These are phyloP conservation scores for Arabis alpina DNA, from an alignment of 345 rosid species.

Conservation along the genomic window DNA sequence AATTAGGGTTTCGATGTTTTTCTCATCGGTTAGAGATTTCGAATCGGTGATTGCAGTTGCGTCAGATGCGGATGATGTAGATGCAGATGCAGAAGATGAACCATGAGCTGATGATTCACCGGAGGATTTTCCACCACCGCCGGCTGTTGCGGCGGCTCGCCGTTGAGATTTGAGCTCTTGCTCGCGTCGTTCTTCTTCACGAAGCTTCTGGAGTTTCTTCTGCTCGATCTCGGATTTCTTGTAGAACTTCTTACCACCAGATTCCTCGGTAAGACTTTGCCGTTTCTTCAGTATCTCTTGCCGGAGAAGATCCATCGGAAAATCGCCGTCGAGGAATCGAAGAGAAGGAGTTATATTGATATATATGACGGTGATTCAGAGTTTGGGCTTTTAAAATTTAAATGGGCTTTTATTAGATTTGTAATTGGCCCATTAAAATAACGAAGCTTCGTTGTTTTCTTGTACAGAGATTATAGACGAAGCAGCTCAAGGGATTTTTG, in stretches of 20 bases:
- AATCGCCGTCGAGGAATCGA: constrained; percentile 27
- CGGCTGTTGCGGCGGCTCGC: constrained; percentile 43
- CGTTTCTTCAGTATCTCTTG: constrained; percentile 82
- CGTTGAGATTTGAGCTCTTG: constrained; percentile 79
- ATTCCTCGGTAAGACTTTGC: constrained; percentile 62
- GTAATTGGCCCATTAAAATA: not conserved
- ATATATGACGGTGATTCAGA: constrained; percentile 24
- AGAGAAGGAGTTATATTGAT: not conserved
- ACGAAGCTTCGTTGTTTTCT: too few species aligned
- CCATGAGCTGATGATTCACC: constrained; percentile 30
- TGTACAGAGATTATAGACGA: not conserved
- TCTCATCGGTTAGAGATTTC: constrained; percentile 77
- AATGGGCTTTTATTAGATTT: constrained; percentile 23
- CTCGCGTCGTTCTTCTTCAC: constrained; percentile 87
- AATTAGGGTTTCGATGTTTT: constrained; percentile 73
- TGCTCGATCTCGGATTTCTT: constrained; percentile 92
- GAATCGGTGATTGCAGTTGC: constrained; percentile 54
- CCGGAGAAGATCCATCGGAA: constrained; percentile 72
- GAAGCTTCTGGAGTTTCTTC: constrained; percentile 83
- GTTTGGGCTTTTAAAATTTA: not conserved
- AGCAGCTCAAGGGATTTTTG: constrained; percentile 26
- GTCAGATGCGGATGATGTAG: constrained; percentile 40
- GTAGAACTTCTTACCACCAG: constrained; percentile 83
- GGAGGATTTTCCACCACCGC: constrained; percentile 37
- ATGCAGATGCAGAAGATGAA: constrained; percentile 44